Conservation (phyloP, 78 protist genomes). For the Dictyostelium brefeldianum region DNA sequence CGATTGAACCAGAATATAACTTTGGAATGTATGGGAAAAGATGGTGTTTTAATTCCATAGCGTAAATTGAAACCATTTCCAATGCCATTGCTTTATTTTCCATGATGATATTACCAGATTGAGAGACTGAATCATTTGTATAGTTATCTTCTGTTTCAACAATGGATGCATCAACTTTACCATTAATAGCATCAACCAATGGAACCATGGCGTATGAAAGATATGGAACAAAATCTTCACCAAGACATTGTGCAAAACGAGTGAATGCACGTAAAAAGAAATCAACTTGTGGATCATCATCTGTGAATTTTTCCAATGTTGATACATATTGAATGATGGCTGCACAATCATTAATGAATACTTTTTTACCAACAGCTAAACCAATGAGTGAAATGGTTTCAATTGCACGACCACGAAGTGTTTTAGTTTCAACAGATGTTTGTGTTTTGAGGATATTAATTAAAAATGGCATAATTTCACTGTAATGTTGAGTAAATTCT, state of each 20-base stretch:
- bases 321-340: slow-evolving; percentile 85
- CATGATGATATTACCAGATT: slow-evolving; percentile 70
- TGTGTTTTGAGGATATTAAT: slow-evolving; percentile 59
- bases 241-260: slow-evolving; percentile 90
- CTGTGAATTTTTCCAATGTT: slow-evolving; percentile 46
- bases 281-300: slow-evolving; percentile 92
- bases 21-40: slow-evolving; percentile 71
- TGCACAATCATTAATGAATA: slow-evolving; percentile 81
- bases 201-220: slow-evolving; percentile 86
- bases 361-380: slow-evolving; percentile 93
- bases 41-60: slow-evolving; percentile 64
- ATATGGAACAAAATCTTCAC: slow-evolving; percentile 91
- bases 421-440: slow-evolving; percentile 22
- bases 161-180: slow-evolving; percentile 36
- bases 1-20: slow-evolving; percentile 24
- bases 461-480: slow-evolving; percentile 88
- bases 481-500: slow-evolving; percentile 84
- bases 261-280: slow-evolving; percentile 92
- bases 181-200: slow-evolving; percentile 75
- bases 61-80: slow-evolving; percentile 82
- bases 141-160: slow-evolving; percentile 13
- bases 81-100: slow-evolving; percentile 92
- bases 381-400: slow-evolving; percentile 95
- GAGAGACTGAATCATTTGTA: background rate
- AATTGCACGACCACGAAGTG: slow-evolving; percentile 93